Evolutionary conservation across 768 basidiomycete species (phyloP), one percentile per base, ranked within the genome.

Genomic region (Lentinula raphanica): DNA sequence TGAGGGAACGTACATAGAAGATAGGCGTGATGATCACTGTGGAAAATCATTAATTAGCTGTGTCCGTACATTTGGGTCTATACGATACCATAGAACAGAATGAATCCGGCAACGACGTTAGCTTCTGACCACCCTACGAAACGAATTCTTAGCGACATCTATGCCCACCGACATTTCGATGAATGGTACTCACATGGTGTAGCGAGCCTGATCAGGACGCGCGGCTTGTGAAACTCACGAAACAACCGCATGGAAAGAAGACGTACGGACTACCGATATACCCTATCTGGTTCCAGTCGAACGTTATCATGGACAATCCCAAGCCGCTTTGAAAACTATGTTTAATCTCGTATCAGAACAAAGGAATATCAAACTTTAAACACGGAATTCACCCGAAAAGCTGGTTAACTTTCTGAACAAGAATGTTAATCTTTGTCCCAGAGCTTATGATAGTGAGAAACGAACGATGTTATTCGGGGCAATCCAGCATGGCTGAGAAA

Each of bases 221-320:
- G n/a, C n/a, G n/a, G n/a, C n/a, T n/a, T n/a, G n/a, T n/a, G n/a
- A n/a, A n/a, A n/a, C n/a, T n/a, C n/a, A n/a, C n/a, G n/a, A n/a
- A n/a, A n/a, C n/a, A n/a, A n/a, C n/a, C n/a, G n/a, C n/a, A n/a
- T n/a, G n/a, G n/a, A n/a, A n/a, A n/a, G 35, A 61, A 23, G 15
- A 74, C 80, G 64, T 66, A 80, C 80, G 85, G 85, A 60, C 83
- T 83, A 12, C 85, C 85, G 57, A 82, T 82, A 57, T 81, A 89
- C 3, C 86, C 83, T 54, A 90, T 88, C 66, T 87, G 82, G 50
- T 77, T 79, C 83, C 84, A 85, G 65, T 84, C 84, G 63, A 85
- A 80, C 3, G 79, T 80, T 19, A 82, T 59, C 31, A 81, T 40
- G 3, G 79, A 80, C 62, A 83, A 78, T n/a, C 81, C 82, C 12